Conservation (phyloP, 2,329 filamentous ascomycete species). For the Curvularia sp. region DNA sequence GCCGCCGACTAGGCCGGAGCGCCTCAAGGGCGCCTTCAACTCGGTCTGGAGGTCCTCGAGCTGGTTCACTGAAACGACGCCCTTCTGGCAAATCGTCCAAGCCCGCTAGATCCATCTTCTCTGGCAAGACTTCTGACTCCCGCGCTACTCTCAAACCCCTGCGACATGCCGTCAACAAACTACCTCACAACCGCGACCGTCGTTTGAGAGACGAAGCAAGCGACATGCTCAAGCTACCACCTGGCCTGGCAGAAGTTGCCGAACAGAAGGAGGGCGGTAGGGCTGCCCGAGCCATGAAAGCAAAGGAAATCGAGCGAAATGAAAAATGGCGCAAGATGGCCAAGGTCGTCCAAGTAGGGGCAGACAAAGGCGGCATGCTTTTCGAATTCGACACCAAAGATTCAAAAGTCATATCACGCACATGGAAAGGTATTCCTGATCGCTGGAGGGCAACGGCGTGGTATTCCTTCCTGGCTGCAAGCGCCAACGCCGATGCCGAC, state of each 20-base stretch:
- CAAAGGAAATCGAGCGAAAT: conserved; percentile 67
- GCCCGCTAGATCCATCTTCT: conserved; percentile 51
- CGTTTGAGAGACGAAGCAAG: conserved; percentile 65
- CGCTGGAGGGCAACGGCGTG: conserved; percentile 92
- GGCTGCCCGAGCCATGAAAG: conserved; percentile 59
- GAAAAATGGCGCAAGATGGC: conserved; percentile 75
- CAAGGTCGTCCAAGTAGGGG: conserved; percentile 53
- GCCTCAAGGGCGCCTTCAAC: conserved; percentile 57
- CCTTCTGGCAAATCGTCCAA: conserved; percentile 54
- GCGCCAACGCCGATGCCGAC: conserved; percentile 70
- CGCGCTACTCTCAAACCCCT: conserved; percentile 52
- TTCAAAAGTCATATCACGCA: conserved; percentile 82
- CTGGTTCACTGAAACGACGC: conserved; percentile 50
- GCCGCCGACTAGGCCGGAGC: conserved; percentile 60
- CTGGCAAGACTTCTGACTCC: conserved; percentile 53
- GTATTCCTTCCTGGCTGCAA: conserved; percentile 87
- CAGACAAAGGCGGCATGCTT: conserved; percentile 66
- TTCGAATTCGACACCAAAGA: conserved; percentile 83
- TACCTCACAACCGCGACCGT: conserved; percentile 62
- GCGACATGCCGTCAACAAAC: conserved; percentile 60
- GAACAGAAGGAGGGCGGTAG: conserved; percentile 57
- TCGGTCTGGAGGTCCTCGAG: conserved; percentile 47
- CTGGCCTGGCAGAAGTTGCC: conserved; percentile 57
- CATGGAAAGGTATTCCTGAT: conserved; percentile 98
- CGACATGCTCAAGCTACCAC: conserved; percentile 70